Evolutionary conservation across 768 basidiomycete species (phyloP), one percentile per base, ranked within the genome.

Genomic region (Hericium rajendrae): DNA sequence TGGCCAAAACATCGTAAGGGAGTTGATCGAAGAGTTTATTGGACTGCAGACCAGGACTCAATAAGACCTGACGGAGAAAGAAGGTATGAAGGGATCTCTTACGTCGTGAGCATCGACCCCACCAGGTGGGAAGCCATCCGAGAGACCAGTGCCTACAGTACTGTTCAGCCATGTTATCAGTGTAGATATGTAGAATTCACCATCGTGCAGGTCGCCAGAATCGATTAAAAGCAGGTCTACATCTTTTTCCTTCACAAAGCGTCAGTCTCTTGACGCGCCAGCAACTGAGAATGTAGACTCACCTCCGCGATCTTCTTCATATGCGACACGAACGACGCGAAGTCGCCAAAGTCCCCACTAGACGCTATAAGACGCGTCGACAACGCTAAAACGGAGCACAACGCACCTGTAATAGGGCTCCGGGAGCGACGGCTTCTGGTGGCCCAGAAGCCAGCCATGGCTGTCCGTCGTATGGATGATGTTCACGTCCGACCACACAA

Each of bases 401-500:
- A 46, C 76, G 55, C 56, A 79, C 78, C 78, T 80, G 69, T 87
- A 90, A 66, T 86, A 84, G 0, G 88, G 87, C 63, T 92, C 89
- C 0, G 88, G 88, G 65, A 78, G 83, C 4, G 77, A 78, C 2
- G 72, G 15, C 64, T 91, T 86, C 64, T 91, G 88, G 71, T 95
- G 92, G 1, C 92, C 92, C 38, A 92, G 75, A 4, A 94, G 73
- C 86, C 86, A 86, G 26, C 86, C 82, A 72, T 89, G 85, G 41
- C 81, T 88, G 68, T 94, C 91, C 0, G 93, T 94, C 2, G 91
- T 94, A 64, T 86, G 83, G 50, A 94, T 78, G 64, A 94, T 79
- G 66, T 94, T 94, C 66, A 94, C 77, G 65, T 94, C 90, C 16
- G 86, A 83, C 93, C 92, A 94, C 54, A 81, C 79, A 11, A 95